A percentile compares a stretch with the other conserved stretches of the same genome.
These are phyloP conservation scores for Naganishia sp. DNA, from an alignment of 1,284 basidiomycete genomes.

Conservation along the genomic window DNA sequence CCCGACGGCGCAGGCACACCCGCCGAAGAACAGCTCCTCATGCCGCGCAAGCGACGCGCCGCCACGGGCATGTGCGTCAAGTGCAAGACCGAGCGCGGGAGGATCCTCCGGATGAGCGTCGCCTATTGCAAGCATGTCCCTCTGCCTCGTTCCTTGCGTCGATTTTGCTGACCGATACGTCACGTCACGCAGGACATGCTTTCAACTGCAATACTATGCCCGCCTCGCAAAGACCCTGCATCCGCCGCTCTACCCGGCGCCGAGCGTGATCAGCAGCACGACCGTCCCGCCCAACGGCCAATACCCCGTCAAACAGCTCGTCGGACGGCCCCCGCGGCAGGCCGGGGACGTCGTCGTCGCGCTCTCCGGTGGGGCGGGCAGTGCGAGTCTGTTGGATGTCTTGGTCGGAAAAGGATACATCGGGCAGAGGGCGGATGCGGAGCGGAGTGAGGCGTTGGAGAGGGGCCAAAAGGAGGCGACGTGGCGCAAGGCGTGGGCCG, in stretches of 20 bases:
- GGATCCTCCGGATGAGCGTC: slow-evolving; percentile 43
- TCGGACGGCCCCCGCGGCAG: slow-evolving; percentile 39
- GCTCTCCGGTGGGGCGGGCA: slow-evolving; percentile 49
- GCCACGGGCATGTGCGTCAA: slow-evolving; percentile 41
- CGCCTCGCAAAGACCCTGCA: slow-evolving; percentile 41
- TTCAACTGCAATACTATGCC: slow-evolving; percentile 26
- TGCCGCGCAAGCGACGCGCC: slow-evolving; percentile 40
- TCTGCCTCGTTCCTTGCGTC: neutral
- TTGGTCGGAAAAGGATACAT: slow-evolving; percentile 40
- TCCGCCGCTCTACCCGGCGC: slow-evolving; percentile 38
- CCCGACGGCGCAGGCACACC: slow-evolving; percentile 34
- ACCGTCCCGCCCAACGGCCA: slow-evolving; percentile 20
- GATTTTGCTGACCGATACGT: too few species aligned
- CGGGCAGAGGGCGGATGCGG: slow-evolving; percentile 34
- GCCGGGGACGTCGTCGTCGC: slow-evolving; percentile 40
- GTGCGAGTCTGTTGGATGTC: slow-evolving; percentile 45
- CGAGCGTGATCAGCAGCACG: slow-evolving; percentile 1
- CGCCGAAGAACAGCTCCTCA: slow-evolving; percentile 38
- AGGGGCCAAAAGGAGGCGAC: slow-evolving; percentile 38
- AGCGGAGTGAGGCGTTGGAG: slow-evolving; percentile 37
- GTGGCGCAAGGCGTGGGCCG: slow-evolving; percentile 46
- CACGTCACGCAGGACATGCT: slow-evolving; percentile 7
- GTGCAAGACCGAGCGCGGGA: slow-evolving; percentile 41
- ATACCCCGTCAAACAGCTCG: slow-evolving; percentile 13
- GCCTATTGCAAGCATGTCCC: slow-evolving; percentile 46